Percentiles rank a stretch among this genome's conserved stretches.
Conservation (phyloP, 306 rosid genomes). For the Pterocarpus santalinus region DNA sequence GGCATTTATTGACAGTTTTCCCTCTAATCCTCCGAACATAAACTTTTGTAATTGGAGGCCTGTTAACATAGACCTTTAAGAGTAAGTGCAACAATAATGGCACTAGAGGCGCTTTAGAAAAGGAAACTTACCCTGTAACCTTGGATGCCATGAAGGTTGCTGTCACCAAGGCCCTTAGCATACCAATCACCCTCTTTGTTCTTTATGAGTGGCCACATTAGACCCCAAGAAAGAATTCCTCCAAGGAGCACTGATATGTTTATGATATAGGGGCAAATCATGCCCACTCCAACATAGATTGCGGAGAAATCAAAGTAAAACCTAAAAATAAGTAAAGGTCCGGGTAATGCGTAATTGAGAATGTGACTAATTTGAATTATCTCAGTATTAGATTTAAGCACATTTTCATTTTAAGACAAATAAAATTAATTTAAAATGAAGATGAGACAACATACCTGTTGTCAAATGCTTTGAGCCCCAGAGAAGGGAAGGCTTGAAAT, state of each 20-base stretch:
- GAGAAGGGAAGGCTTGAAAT: too few relatives aligned
- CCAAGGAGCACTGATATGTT: conserved; percentile 55
- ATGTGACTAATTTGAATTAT: background rate
- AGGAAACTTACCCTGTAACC: conserved; percentile 58
- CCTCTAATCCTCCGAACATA: too few relatives aligned
- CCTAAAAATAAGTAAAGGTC: conserved; percentile 43
- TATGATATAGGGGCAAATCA: conserved; percentile 66
- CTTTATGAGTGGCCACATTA: conserved; percentile 1
- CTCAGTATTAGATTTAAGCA: too few relatives aligned
- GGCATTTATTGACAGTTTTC: too few relatives aligned
- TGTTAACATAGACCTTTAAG: too few relatives aligned
- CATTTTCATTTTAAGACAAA: too few relatives aligned
- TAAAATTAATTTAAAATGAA: too few relatives aligned
- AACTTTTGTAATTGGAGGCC: too few relatives aligned
- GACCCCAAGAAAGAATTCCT: conserved; percentile 44
- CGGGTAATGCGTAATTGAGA: background rate
- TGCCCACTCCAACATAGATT: conserved; percentile 63
- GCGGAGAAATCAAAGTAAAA: conserved; percentile 65
- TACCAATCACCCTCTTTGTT: conserved; percentile 21
- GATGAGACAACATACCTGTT: too few relatives aligned
- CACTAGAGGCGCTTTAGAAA: conserved; percentile 1
- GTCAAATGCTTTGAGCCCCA: too few relatives aligned
- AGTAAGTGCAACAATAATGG: too few relatives aligned
- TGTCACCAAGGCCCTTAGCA: conserved; percentile 2
- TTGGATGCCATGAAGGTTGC: conserved; percentile 54